These are phyloP conservation scores for Trichomonascaceae sp. DNA, from an alignment of 1,139 yeast genomes.

Conservation along the genomic window DNA sequence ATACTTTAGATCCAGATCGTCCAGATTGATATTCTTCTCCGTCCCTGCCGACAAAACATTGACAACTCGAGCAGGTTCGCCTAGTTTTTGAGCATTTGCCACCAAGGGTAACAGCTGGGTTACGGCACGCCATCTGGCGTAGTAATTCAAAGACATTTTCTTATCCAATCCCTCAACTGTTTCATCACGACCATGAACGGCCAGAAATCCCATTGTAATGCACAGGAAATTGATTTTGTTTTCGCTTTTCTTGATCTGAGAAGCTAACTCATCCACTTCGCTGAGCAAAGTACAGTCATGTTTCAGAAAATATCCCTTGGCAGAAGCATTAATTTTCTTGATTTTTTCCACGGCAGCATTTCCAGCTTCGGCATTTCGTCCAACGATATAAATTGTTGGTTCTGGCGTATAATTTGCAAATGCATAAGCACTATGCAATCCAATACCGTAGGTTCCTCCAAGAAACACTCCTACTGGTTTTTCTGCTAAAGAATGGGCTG, in stretches of 20 bases:
- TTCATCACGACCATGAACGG: conserved; percentile 20
- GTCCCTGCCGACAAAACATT: conserved; percentile 26
- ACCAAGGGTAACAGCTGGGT: conserved; percentile 24
- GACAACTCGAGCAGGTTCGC: conserved; percentile 27
- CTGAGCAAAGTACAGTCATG: conserved; percentile 24
- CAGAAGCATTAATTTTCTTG: conserved; percentile 21
- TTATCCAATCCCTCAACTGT: conserved; percentile 28
- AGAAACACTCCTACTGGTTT: conserved; percentile 29
- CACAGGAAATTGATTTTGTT: conserved; percentile 26
- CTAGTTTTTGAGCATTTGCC: conserved; percentile 20
- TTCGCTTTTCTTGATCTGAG: conserved; percentile 21
- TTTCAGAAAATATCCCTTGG: conserved; percentile 23
- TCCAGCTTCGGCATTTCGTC: conserved; percentile 26
- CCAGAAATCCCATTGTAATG: conserved; percentile 24
- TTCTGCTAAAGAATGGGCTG: conserved; percentile 3
- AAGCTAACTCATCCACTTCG: conserved; percentile 23
- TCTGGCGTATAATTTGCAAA: conserved; percentile 25
- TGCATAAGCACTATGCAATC: conserved; percentile 27
- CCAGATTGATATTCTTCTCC: conserved; percentile 20
- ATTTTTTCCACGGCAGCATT: conserved; percentile 19
- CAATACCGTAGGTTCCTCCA: conserved; percentile 33
- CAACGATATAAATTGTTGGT: conserved; percentile 31
- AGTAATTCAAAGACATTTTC: conserved; percentile 26
- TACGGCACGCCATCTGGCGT: conserved; percentile 27
- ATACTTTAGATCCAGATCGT: conserved; percentile 24